phyloP scores from a whole-genome alignment of 1,139 yeast genomes.

The Debaryomycetaceae sp. region DNA sequence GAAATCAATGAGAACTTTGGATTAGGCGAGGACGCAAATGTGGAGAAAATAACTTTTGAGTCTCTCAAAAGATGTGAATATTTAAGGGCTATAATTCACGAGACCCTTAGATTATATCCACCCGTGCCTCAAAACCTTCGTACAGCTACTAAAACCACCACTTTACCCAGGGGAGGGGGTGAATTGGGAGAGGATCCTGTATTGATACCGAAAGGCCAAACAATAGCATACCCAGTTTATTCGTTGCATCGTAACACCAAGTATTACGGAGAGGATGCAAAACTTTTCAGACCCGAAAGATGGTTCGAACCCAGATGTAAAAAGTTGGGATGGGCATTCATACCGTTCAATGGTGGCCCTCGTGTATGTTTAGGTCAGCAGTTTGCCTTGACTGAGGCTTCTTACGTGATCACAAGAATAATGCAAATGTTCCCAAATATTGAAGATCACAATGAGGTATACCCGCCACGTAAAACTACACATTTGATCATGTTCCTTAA shows the following conservation, averaged over 20 bases:
- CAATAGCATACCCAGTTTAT: conserved; percentile 37
- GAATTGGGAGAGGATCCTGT: conserved; percentile 41
- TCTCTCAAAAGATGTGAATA: conserved; percentile 47
- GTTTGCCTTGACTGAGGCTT: conserved; percentile 55
- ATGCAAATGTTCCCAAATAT: conserved; percentile 26
- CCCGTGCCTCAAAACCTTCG: conserved; percentile 51
- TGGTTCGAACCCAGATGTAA: conserved; percentile 37
- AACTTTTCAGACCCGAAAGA: conserved; percentile 46
- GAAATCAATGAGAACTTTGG: conserved; percentile 37
- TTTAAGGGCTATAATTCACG: conserved; percentile 47
- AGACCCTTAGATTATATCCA: conserved; percentile 52
- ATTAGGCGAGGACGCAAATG: conserved; percentile 18
- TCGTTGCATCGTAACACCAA: conserved; percentile 39
- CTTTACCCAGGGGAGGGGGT: conserved; percentile 56
- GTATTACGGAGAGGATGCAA: conserved; percentile 46
- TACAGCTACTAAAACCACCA: conserved; percentile 40
- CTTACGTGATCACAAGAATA: conserved; percentile 44
- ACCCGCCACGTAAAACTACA: conserved; percentile 22
- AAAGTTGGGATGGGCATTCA: conserved; percentile 43
- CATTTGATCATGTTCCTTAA: neutral
- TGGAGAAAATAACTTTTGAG: conserved; percentile 37
- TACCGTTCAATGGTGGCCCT: conserved; percentile 62
- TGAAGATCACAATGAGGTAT: conserved; percentile 9
- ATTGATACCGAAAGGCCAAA: conserved; percentile 40
- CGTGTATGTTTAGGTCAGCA: conserved; percentile 60